These are phyloP conservation scores for Avicennia marina DNA, from an alignment of 257 asterid genomes.

Conservation along the genomic window DNA sequence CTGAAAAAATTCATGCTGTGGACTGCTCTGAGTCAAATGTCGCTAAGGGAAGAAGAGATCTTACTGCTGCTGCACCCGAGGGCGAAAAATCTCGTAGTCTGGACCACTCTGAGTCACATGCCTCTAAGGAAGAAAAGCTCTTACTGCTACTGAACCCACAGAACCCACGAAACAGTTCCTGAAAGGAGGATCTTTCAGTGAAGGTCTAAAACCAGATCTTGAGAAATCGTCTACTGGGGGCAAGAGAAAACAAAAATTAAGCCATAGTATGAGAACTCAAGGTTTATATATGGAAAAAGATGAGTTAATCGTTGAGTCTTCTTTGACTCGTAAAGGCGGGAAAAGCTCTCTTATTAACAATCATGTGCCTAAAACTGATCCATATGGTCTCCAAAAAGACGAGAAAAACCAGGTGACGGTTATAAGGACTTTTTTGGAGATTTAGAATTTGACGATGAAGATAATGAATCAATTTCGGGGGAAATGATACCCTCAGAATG, in stretches of 20 bases:
- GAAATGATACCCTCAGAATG: constrained; percentile 39
- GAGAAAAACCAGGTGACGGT: constrained; percentile 46
- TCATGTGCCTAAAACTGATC: constrained; percentile 36
- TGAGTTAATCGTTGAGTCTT: constrained; percentile 38
- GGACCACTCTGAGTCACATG: constrained; percentile 35
- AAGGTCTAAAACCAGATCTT: constrained; percentile 33
- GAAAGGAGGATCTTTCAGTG: constrained; percentile 37
- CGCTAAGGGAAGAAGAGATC: too few species aligned
- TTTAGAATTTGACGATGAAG: constrained; percentile 57
- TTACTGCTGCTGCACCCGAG: constrained; percentile 32
- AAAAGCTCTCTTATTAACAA: constrained; percentile 33
- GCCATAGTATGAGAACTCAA: constrained; percentile 33
- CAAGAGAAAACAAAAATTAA: constrained; percentile 49
- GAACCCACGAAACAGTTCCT: constrained; percentile 38
- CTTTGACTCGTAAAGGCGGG: constrained; percentile 40
- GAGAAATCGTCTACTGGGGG: constrained; percentile 42
- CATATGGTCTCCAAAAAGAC: constrained; percentile 46
- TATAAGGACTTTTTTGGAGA: constrained; percentile 79
- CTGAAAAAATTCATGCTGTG: too few species aligned
- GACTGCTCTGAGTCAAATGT: too few species aligned
- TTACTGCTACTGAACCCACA: constrained; percentile 20
- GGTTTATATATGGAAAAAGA: constrained; percentile 30
- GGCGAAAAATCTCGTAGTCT: constrained; percentile 33
- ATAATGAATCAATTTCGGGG: constrained; percentile 53
- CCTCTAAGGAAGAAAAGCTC: constrained; percentile 37